Conservation (phyloP, 345 rosid species). For the Lagerstroemia speciosa region DNA sequence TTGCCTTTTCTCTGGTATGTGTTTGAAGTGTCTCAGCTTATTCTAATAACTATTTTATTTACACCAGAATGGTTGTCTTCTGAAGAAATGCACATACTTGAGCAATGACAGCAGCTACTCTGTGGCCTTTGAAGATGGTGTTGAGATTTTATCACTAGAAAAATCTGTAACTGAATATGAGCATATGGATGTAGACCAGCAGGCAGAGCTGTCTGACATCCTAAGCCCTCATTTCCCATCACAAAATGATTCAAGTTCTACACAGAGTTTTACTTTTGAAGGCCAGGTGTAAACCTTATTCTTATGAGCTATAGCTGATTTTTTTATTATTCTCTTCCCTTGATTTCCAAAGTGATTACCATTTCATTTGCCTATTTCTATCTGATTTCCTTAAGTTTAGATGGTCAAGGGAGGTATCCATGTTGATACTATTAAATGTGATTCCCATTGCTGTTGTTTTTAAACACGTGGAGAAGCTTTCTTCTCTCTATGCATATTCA, state of each 20-base stretch:
- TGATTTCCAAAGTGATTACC: background rate
- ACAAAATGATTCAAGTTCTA: conserved; percentile 32
- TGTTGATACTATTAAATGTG: background rate
- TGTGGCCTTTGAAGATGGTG: conserved; percentile 74
- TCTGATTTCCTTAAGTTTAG: background rate
- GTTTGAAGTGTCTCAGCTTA: conserved; percentile 4
- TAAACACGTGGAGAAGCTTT: background rate
- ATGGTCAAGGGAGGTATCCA: background rate
- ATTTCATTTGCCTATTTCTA: background rate
- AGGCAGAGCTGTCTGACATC: conserved; percentile 27
- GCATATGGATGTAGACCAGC: conserved; percentile 26
- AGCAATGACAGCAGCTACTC: conserved; percentile 90
- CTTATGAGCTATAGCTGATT: background rate
- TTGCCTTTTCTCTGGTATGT: background rate
- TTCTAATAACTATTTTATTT: conserved; percentile 13
- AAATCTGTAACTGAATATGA: conserved; percentile 35
- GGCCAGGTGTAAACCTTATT: conserved; percentile 52
- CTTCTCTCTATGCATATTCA: background rate
- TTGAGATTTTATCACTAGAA: conserved; percentile 57
- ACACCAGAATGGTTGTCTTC: conserved; percentile 72
- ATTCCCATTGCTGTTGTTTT: background rate
- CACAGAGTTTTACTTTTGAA: conserved; percentile 77
- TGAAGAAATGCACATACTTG: conserved; percentile 79
- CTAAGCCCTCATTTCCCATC: conserved; percentile 26
- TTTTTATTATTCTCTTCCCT: background rate